Conservation (phyloP, 208 protist species). For the Naegleria fowleri region DNA sequence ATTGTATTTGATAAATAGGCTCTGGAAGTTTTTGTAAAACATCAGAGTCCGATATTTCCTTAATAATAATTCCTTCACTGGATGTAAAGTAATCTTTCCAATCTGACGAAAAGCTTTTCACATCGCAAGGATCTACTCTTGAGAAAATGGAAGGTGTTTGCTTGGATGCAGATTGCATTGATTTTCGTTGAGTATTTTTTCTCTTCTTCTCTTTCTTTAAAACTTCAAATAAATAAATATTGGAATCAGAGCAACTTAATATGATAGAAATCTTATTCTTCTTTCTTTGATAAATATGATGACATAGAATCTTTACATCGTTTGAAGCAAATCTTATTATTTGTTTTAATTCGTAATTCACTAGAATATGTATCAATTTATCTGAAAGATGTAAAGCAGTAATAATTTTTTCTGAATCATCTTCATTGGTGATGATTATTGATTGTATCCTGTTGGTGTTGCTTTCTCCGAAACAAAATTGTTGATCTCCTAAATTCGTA, state of each 20-base stretch:
- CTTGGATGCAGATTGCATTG: not conserved
- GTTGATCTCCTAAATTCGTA: no score
- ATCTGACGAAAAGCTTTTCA: not conserved
- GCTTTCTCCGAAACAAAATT: no score
- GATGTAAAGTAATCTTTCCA: not conserved
- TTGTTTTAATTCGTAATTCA: constrained; percentile 9
- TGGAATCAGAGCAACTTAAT: not conserved
- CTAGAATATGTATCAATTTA: not conserved
- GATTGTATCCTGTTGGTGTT: not conserved
- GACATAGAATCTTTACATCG: not conserved
- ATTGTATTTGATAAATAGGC: not conserved
- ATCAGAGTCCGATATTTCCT: not conserved
- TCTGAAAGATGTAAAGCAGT: not conserved
- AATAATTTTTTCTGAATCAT: not conserved
- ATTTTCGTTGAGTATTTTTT: not conserved
- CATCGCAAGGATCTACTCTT: not conserved
- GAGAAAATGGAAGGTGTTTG: not conserved
- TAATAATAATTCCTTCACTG: not conserved
- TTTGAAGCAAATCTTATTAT: not conserved
- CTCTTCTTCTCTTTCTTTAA: constrained; percentile 12
- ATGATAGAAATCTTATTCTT: not conserved
- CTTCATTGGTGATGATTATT: not conserved
- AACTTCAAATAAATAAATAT: not conserved
- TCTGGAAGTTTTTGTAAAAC: not conserved
- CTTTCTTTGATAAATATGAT: not conserved